These are phyloP conservation scores for Hemileccinum rubropunctum DNA, from an alignment of 768 basidiomycete genomes.

Conservation along the genomic window DNA sequence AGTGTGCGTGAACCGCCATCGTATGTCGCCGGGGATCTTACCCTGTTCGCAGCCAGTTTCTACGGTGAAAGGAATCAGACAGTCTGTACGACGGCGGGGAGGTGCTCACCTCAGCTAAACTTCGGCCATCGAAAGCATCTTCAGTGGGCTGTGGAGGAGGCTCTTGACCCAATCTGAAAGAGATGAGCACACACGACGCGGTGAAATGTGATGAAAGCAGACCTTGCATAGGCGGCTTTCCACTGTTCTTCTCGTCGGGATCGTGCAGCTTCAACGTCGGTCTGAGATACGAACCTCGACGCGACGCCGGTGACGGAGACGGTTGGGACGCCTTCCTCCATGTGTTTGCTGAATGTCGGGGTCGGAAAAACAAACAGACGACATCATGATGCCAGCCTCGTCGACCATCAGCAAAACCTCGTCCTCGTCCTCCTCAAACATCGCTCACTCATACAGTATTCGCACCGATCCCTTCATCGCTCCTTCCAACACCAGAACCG, in stretches of 20 bases:
- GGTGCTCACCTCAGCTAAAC: conserved; percentile 78
- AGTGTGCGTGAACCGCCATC: conserved; percentile 9
- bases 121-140: conserved; percentile 79
- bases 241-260: conserved; percentile 77
- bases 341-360: conserved; percentile 25
- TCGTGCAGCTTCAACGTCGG: conserved; percentile 72
- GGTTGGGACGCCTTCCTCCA: conserved; percentile 72
- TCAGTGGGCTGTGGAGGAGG: conserved; percentile 75
- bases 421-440: conserved; percentile 23
- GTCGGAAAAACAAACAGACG: conserved; percentile 21
- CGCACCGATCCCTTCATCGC: conserved; percentile 23
- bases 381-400: conserved; percentile 22
- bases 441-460: conserved; percentile 28
- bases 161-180: conserved; percentile 71
- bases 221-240: conserved; percentile 89
- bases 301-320: conserved; percentile 71
- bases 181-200: conserved; percentile 4
- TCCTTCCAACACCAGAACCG: conserved; percentile 47
- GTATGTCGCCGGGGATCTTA: conserved; percentile 32
- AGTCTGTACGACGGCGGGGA: conserved; percentile 6
- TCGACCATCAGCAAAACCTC: conserved; percentile 14
- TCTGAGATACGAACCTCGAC: conserved; percentile 80
- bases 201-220: background rate
- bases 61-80: conserved; percentile 27
- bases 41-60: conserved; percentile 91